Base-by-base conservation (phyloP, 441 rosid genomes). In the Gossypium schwendimanii region DNA sequence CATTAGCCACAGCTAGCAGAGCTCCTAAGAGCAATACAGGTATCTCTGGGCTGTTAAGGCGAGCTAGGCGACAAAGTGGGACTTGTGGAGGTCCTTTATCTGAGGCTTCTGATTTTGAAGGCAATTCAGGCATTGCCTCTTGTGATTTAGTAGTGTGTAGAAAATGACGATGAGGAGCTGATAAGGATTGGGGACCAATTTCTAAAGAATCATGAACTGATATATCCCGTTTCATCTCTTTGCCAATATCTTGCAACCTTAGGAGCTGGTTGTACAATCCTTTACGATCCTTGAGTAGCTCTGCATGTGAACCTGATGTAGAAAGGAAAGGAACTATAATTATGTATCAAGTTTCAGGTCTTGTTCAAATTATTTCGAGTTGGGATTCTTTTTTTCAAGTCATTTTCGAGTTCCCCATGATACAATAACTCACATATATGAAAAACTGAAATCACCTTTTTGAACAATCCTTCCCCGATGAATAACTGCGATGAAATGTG, bases 191-290 rank as follows among this genome's bases (percentile, higher is more conserved):
- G 41, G 58, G 75, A 11, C 79, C 53, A 21, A 12, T 76, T 63
- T 77, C 75, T 41, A 24, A 20, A 54, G 72, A 73, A 14, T 80
- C 84, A 31, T 80, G 78, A 7, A 57, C 63, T 54, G 26, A 8
- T 2, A 80, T 49, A 44, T 59, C 17, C 4, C 53, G 71, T 50
- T 79, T 88, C 0, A 86, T 61, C 33, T 61, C 81, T 71, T 61
- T 85, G 23, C 69, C 82, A 7, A 72, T 73, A 47, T 88, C 86
- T 74, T 88, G 94, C 47, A 87, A 73, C 26, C 86, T 80, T 63
- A 88, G 71, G 31, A 89, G 91, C 72, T 86, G 91, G 44, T 86
- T 73, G 69, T 86, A 89, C 6, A 91, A 88, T 77, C 94, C 92
- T 59, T 83, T 81, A n/a, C 87, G 79, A 75, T 91, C 82, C 76